phyloP scores from a whole-genome alignment of 352 stramenopile genomes.

The Stephanocyclus meneghinianus region DNA sequence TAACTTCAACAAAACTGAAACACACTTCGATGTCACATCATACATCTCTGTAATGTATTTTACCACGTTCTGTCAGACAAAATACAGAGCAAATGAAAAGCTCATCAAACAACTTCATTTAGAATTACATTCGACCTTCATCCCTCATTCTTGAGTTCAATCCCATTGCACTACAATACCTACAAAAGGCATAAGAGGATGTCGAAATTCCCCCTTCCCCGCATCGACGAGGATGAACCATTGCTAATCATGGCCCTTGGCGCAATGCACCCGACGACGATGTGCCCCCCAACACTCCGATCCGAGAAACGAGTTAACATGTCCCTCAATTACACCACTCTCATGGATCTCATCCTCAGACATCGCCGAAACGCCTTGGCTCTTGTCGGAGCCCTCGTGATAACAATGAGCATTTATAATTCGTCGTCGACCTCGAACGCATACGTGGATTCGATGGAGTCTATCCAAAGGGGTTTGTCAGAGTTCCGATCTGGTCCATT shows the following conservation, averaged over 20 bases:
- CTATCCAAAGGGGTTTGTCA: neutral
- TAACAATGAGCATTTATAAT: conserved; percentile 1
- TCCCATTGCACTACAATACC: too few relatives aligned
- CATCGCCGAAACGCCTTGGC: neutral
- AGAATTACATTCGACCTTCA: too few relatives aligned
- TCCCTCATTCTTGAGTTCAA: too few relatives aligned
- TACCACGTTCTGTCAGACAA: too few relatives aligned
- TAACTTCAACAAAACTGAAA: too few relatives aligned
- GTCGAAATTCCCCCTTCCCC: neutral
- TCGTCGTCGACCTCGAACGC: neutral
- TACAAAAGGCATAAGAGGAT: too few relatives aligned
- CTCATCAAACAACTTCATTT: too few relatives aligned
- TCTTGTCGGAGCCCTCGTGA: neutral
- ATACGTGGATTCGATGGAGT: neutral
- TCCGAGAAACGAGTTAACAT: neutral
- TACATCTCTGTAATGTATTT: too few relatives aligned
- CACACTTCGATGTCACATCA: too few relatives aligned
- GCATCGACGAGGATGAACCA: conserved; percentile 1
- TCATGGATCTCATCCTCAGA: neutral
- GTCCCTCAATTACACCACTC: neutral
- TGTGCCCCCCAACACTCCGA: neutral
- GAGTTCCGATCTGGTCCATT: neutral
- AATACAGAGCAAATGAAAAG: too few relatives aligned
- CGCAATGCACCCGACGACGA: neutral
- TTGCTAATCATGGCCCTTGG: neutral